Evolutionary conservation across 805 yeast species (phyloP), one percentile per base, ranked within the genome.

Genomic region (Pichia exigua): DNA sequence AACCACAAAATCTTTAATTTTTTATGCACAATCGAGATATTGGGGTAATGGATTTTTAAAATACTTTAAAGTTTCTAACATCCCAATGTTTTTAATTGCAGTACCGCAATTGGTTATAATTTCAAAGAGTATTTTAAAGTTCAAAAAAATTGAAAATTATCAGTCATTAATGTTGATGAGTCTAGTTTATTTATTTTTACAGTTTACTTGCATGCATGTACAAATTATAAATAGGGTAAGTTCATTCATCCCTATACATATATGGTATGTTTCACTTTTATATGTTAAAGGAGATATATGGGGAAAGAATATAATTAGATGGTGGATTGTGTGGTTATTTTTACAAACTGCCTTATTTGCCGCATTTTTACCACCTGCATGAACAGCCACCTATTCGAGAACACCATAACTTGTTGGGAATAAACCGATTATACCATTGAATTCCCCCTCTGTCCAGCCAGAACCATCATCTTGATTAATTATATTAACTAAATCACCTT

Each of bases 391-490:
- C n/a, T 30, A 30, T 3, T 30, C 35, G 5, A 30, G 7, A 30
- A 13, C 10, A 13, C 18, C 83, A 65, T 91, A 91, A 54, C 85
- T 73, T 0, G 94, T 82, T 7, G 98, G 98, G 66, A 87, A 83
- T 50, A 85, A 64, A 1, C 95, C 95, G 20, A 69, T 71, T 9
- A 55, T 57, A 0, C 92, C 94, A 56, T 80, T 72, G 8, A 85
- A 53, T 63, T 87, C 92, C 13, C 97, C 98, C 58, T 83, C 86
- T 2, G 97, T 91, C 99, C 99, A 94, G 0, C 99, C 99, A 41
- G 77, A 77, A 11, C 89, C 91, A 57, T 85, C 87, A 48, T 84
- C 86, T 47, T 82, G 87, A 28, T 77, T 82, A 1, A 86, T 61
- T 13, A 94, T 76, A 12, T 77, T 74, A 20, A 94, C 78, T 50